Evolutionary conservation across 208 protist species (phyloP), one percentile per base, ranked within the genome.

Genomic region (Phytomonas sp.): DNA sequence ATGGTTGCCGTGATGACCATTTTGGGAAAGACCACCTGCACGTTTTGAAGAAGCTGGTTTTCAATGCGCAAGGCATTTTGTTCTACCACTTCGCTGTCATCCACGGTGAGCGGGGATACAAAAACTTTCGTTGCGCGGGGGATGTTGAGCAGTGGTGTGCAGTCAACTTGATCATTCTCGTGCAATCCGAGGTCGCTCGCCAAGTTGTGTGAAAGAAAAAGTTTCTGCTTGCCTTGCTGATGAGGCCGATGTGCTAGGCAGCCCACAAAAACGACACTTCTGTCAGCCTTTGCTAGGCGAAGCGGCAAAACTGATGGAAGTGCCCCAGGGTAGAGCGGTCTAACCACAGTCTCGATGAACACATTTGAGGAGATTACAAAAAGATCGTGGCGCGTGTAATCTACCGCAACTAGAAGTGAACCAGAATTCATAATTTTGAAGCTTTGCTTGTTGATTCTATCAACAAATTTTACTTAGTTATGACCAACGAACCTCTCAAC

Each of bases 41-140:
- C 76, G 70, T 97, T 89, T 26, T 77, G 79, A 52, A 96, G 81
- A 64, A 97, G 75, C 61, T 87, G 65, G 32, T 73, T 72, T 78
- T 97, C 91, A 75, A 97, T 92, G 29, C 72, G 83, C 34, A 83
- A 29, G 23, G 88, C 88, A 71, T 97, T 97, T 61, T 91, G 81
- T 73, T 97, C 94, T 66, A 97, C 87, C 42, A 97, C 88, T 73
- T 97, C 94, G 64, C 89, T 94, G 61, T 97, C 94, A 70, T 96
- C 88, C 42, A 97, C 87, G 29, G 89, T 92, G 11, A 90, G 66
- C 29, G 91, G 91, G 40, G 73, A 66, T 33, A 96, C 94, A 19
- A 94, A 66, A 29, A 97, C 91, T 60, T 81, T 83, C 19, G 81
- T 83, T 29, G 90, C 92, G 29, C 75, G 76, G 10, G 72, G 73